These are phyloP conservation scores for Macadamia tetraphylla DNA, from an alignment of 164 flowering plant species.

Conservation along the genomic window DNA sequence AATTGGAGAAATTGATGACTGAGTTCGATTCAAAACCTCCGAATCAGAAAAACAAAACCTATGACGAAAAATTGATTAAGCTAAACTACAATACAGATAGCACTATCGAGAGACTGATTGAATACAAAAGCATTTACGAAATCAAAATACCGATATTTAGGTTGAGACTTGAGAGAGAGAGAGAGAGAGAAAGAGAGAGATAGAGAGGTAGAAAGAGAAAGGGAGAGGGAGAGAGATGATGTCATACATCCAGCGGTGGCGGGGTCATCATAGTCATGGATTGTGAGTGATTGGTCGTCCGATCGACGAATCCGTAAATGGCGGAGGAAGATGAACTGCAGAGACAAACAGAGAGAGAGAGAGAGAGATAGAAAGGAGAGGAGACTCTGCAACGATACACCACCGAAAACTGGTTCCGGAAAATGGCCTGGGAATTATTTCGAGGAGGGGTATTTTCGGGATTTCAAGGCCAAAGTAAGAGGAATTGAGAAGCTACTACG, in stretches of 20 bases:
- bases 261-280: conserved; percentile 75
- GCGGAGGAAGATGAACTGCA: conserved; percentile 1
- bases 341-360: conserved; percentile 2
- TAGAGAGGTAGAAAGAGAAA: neutral
- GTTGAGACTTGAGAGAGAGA: neutral
- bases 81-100: neutral
- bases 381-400: conserved; percentile 1
- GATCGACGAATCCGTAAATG: conserved; percentile 32
- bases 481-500: too few species aligned
- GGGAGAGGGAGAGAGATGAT: neutral
- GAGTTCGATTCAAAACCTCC: neutral
- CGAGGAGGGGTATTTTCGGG: conserved; percentile 10
- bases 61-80: neutral
- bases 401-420: conserved; percentile 9
- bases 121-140: neutral
- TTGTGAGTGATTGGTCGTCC: conserved; percentile 18
- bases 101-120: neutral
- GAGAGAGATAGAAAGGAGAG: neutral
- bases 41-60: conserved; percentile 13
- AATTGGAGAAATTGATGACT: conserved; percentile 3
- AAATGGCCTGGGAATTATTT: conserved; percentile 3
- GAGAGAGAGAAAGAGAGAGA: neutral
- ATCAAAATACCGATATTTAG: neutral
- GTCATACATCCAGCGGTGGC: conserved; percentile 57
- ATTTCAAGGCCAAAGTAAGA: neutral